Evolutionary conservation across 306 rosid species (phyloP), one percentile per base, ranked within the genome.

Genomic region (Oemleria cerasiformis): DNA sequence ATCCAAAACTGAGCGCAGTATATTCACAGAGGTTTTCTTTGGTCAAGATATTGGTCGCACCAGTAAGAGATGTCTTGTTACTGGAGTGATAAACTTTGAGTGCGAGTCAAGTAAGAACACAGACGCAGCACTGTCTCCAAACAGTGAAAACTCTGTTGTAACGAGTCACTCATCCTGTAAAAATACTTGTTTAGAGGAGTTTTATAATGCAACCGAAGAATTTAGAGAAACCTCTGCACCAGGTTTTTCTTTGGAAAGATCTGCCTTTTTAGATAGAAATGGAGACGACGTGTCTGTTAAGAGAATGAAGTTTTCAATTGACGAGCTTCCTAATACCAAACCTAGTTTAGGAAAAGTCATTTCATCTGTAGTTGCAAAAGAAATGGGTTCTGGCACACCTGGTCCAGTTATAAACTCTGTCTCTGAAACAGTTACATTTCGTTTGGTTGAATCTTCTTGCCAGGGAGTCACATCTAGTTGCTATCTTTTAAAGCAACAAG

Each of bases 391-490:
- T 68, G 65, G 73, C 57, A 58, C 15, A 41, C 75, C 77, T 40
- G 8, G 7, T 65, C 84, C 80, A 63, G 76, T 80, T 78, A 65
- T 75, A 50, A 80, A 71, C 71, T 69, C 82, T 74, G 73, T 75
- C 73, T 79, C 65, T 64, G 85, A 84, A 82, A 77, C 82, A 48
- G 59, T 87, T 76, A 75, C 90, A 23, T 84, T 88, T 75, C 80
- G 53, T 58, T 78, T 89, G 80, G 96, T 88, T 34, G 97, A 93
- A 87, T 91, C 97, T 39, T 87, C 96, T 21, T 83, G 82, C 75
- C 75, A 78, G 50, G 97, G 97, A 82, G 88, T 93, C 50, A 75
- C 76, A 73, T 86, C 94, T 57, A 89, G 91, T 76, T 87, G 87
- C 81, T 84, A 85, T 84, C 78, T 86, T 61, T 75, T 88, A 51